Conservation (phyloP, 1,284 basidiomycete genomes). For the Cryptococcus sp. region DNA sequence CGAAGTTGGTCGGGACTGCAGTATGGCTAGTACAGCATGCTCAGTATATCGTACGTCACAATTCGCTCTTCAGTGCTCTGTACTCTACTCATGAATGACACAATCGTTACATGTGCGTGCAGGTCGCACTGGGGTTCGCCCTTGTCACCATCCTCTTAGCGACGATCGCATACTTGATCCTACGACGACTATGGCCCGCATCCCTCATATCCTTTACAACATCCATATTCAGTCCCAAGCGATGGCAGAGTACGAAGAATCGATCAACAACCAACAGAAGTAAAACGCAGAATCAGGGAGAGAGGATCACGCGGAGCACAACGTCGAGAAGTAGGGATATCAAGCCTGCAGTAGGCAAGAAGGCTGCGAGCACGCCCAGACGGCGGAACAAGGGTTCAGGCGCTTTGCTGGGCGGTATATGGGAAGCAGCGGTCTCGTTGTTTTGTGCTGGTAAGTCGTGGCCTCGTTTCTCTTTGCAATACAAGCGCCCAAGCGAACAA, state of each 20-base stretch:
- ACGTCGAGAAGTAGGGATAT: neutral
- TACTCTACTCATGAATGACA: constrained; percentile 1
- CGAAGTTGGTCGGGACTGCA: neutral
- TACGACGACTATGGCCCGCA: constrained; percentile 7
- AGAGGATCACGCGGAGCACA: neutral
- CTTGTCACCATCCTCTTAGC: constrained; percentile 11
- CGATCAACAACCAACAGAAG: neutral
- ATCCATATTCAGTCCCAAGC: neutral
- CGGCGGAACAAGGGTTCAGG: neutral
- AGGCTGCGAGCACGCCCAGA: neutral
- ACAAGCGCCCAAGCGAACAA: neutral
- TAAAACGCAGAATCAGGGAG: neutral
- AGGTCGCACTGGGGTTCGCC: constrained; percentile 13
- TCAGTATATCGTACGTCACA: constrained; percentile 10
- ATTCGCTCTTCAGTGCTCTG: neutral
- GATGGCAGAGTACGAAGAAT: neutral
- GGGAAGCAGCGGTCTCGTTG: neutral
- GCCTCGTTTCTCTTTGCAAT: neutral
- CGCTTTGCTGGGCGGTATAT: neutral
- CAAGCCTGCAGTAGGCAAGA: neutral
- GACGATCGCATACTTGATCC: constrained; percentile 9
- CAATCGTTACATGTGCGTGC: neutral
- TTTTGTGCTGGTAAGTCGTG: neutral
- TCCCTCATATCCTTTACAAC: constrained; percentile 1
- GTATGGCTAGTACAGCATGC: constrained; percentile 8